These are phyloP conservation scores for Trametes coccinea DNA, from an alignment of 768 basidiomycete species.

Conservation along the genomic window DNA sequence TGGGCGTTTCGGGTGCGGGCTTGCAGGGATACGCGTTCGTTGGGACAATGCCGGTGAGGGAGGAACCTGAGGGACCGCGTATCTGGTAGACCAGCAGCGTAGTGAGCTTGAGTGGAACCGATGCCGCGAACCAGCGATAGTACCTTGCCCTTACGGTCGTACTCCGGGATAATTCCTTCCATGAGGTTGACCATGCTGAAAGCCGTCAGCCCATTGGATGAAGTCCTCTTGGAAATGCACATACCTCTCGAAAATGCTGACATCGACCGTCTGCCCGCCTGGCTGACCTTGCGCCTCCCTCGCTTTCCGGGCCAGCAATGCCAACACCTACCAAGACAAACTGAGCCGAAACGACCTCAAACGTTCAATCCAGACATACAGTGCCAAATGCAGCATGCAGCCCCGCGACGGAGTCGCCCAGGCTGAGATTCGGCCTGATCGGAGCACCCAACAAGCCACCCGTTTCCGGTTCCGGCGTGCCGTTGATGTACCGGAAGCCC, in stretches of 20 bases:
- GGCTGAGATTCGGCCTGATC: conserved; percentile 68
- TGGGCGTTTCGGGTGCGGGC: conserved; percentile 43
- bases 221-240: neutral
- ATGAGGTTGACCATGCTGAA: conserved; percentile 72
- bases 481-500: conserved; percentile 74
- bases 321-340: conserved; percentile 49
- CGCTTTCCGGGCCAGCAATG: conserved; percentile 51
- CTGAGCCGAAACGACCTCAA: neutral
- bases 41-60: conserved; percentile 73
- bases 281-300: conserved; percentile 31
- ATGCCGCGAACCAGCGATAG: neutral
- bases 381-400: conserved; percentile 75
- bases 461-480: conserved; percentile 54
- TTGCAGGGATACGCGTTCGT: conserved; percentile 74
- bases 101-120: neutral
- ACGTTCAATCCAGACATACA: conserved; percentile 36
- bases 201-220: neutral
- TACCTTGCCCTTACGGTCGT: conserved; percentile 70
- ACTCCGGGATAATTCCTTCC: conserved; percentile 78
- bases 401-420: conserved; percentile 73
- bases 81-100: conserved; percentile 38
- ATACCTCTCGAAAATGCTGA: conserved; percentile 73
- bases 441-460: conserved; percentile 60
- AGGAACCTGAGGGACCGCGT: conserved; percentile 73
- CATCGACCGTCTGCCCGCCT: conserved; percentile 62